phyloP scores from a whole-genome alignment of 2,329 filamentous ascomycete genomes.

The Aureobasidium melanogenum region DNA sequence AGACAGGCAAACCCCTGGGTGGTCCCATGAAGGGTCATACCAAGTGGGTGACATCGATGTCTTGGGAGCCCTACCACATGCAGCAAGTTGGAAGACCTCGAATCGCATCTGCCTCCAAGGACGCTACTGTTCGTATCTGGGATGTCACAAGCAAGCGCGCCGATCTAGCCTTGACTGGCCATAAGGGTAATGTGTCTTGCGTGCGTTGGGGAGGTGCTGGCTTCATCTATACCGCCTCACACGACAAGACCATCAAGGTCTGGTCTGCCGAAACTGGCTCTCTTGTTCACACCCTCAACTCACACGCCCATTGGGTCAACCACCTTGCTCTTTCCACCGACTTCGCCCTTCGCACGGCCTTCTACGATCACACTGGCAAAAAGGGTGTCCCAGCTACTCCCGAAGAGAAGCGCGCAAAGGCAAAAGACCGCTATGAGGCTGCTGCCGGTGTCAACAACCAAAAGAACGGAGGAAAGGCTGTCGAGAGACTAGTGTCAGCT shows the following conservation, averaged over 20 bases:
- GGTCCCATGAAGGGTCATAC: conserved; percentile 71
- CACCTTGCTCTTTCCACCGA: conserved; percentile 90
- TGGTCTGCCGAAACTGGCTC: conserved; percentile 78
- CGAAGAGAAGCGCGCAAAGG: conserved; percentile 64
- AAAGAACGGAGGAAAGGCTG: conserved; percentile 54
- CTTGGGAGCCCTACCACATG: conserved; percentile 89
- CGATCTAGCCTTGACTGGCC: conserved; percentile 76
- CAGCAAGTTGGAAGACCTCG: conserved; percentile 65
- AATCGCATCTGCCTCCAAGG: conserved; percentile 81
- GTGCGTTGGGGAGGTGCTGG: conserved; percentile 93
- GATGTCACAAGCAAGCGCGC: conserved; percentile 67
- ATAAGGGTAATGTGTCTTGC: conserved; percentile 82
- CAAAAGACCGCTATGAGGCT: conserved; percentile 75
- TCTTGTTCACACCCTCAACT: conserved; percentile 66
- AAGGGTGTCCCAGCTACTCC: conserved; percentile 55
- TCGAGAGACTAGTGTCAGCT: conserved; percentile 80
- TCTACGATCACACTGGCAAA: conserved; percentile 70
- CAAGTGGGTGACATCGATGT: conserved; percentile 79
- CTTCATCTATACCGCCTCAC: conserved; percentile 71
- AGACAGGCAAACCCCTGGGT: conserved; percentile 65
- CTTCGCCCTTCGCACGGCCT: conserved; percentile 76
- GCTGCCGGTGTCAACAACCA: conserved; percentile 55
- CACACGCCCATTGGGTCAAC: conserved; percentile 93
- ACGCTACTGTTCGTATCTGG: conserved; percentile 82
- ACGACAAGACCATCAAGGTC: conserved; percentile 86